Base-by-base conservation (phyloP, 208 protist genomes). In the Crithidia thermophila region DNA sequence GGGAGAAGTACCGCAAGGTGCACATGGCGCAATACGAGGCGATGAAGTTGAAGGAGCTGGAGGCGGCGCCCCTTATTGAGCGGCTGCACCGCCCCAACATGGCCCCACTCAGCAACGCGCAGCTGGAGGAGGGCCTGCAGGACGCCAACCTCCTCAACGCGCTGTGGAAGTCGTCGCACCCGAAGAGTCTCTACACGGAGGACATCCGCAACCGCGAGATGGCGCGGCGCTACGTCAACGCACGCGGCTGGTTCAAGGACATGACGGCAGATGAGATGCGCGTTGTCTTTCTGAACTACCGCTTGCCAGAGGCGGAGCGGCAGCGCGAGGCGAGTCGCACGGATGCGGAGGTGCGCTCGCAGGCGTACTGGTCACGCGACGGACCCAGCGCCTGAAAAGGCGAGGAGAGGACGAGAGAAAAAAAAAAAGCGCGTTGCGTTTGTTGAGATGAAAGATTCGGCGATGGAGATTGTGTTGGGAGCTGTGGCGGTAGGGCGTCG, bases 191-290 rank as follows among this genome's bases (percentile, higher is more conserved):
- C 43, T 88, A 85, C 62, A 51, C 74, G 47, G 53, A 64, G 28
- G 77, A 87, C 39, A 39, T 69, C 16, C 43, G 75, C 27, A 52
- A 88, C 43, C 79, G 85, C 21, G 87, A 90, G 66, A 82, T 83
- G 75, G 90, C 87, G 14, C 75, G 67, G 16, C 71, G 73, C 46
- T 94, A 89, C 59, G 64, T 95, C 14, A 91, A 90, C 67, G 67
- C 78, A 40, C 85, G 82, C 18, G 85, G 87, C n/a, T 95, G 90
- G 90, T 84, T 95, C 61, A 82, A 85, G 46, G 72, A 93, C 53
- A 94, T 94, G 89, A 79, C 86, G 9, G 28, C 72, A 14, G 89
- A 93, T 36, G 85, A 93, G 71, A 91, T 92, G 84, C 75, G 79
- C 11, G 59, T 79, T 1, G 79, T 93, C n/a, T 95, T 92, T 64